These are phyloP conservation scores for Spergularia azorica DNA, from an alignment of 179 eudicot species.

Conservation along the genomic window DNA sequence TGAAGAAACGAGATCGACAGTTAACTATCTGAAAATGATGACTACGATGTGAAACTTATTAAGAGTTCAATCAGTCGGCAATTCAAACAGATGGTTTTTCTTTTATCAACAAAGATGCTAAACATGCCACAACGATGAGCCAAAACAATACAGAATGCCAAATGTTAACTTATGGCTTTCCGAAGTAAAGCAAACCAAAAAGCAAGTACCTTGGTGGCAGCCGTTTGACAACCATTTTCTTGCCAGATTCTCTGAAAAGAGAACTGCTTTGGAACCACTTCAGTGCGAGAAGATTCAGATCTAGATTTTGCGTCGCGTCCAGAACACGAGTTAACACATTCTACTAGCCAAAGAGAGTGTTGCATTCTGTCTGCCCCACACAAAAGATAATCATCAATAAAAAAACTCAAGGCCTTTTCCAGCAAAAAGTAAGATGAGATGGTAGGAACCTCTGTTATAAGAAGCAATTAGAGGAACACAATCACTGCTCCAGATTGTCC, in stretches of 20 bases:
- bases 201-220: constrained; percentile 78
- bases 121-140: background rate
- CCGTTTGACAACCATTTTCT: constrained; percentile 73
- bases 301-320: constrained; percentile 38
- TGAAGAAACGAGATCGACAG: background rate
- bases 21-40: background rate
- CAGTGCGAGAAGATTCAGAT: constrained; percentile 44
- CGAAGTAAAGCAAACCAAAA: constrained; percentile 7
- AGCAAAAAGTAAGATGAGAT: constrained; percentile 11
- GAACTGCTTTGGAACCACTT: constrained; percentile 50
- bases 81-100: background rate
- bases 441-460: constrained; percentile 66
- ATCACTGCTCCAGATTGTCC: constrained; percentile 93
- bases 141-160: background rate
- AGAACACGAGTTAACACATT: constrained; percentile 42
- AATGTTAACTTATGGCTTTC: background rate
- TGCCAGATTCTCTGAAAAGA: constrained; percentile 91
- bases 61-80: background rate
- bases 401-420: background rate
- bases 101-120: too few relatives aligned
- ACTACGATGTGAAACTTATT: background rate
- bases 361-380: constrained; percentile 70
- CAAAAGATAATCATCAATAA: constrained; percentile 13
- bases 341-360: constrained; percentile 86
- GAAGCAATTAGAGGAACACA: constrained; percentile 84